phyloP scores from a whole-genome alignment of 129 eudicot species.

The Centrapalus pauciflorus region DNA sequence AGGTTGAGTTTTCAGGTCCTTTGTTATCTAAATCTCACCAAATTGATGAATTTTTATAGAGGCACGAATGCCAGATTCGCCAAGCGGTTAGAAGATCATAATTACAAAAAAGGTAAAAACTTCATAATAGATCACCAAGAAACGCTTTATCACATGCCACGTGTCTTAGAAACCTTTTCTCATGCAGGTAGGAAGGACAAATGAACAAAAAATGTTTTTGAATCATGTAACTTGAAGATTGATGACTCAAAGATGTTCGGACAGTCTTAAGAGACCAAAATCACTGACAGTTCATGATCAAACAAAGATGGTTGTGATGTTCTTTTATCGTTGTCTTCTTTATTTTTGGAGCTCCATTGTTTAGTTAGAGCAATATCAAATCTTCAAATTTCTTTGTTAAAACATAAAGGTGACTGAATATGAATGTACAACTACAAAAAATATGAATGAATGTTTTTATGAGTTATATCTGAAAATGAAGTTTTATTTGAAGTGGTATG shows the following conservation, averaged over 20 bases:
- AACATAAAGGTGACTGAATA: not conserved
- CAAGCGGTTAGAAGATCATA: slow-evolving; percentile 88
- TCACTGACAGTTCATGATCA: not conserved
- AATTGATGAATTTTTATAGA: slow-evolving; percentile 72
- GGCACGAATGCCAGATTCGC: slow-evolving; percentile 87
- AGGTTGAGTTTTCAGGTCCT: slow-evolving; percentile 93
- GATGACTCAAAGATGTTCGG: not conserved
- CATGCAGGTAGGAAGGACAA: slow-evolving; percentile 18
- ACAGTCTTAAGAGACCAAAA: slow-evolving; percentile 7
- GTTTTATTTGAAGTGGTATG: no score
- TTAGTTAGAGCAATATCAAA: slow-evolving; percentile 11
- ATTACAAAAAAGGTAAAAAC: slow-evolving; percentile 70
- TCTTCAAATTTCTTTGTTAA: not conserved
- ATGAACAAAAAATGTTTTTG: slow-evolving; percentile 10
- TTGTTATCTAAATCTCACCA: slow-evolving; percentile 72
- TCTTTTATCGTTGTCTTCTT: slow-evolving; percentile 7
- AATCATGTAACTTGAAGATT: slow-evolving; percentile 1
- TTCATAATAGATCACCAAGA: not conserved
- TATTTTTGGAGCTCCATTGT: not conserved
- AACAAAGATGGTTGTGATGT: not conserved
- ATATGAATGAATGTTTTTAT: not conserved
- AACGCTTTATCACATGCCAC: not conserved
- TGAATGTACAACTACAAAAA: not conserved
- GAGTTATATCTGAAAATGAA: no score
- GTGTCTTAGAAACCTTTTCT: not conserved